Evolutionary conservation across 2,329 filamentous ascomycete genomes (phyloP).

Genomic region (Paecilomyces dactylethromorphus): DNA sequence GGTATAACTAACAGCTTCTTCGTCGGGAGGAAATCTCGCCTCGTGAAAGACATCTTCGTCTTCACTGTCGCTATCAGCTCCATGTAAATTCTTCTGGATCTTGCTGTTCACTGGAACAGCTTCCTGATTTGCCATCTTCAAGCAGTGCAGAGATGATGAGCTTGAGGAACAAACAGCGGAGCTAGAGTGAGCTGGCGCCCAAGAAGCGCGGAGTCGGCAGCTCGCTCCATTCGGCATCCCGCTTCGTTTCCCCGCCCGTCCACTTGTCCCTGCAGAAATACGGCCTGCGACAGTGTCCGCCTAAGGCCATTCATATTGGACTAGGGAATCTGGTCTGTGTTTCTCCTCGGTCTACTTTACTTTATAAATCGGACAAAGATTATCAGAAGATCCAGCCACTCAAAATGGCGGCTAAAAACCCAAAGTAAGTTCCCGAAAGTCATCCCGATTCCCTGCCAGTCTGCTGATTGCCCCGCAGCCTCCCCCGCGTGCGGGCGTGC

Average conservation of each 20-base stretch:
- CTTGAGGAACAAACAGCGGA: background rate
- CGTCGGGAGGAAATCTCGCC: conserved; percentile 39
- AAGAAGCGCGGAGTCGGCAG: conserved; percentile 2
- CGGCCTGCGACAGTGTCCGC: background rate
- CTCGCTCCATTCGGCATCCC: background rate
- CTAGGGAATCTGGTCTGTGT: background rate
- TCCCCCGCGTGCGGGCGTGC: conserved; percentile 78
- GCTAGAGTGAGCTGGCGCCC: background rate
- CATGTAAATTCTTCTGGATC: conserved; percentile 3
- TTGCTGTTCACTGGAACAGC: background rate
- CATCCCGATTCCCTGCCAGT: background rate
- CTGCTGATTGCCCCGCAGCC: conserved; percentile 39
- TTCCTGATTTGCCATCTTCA: background rate
- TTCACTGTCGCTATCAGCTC: conserved; percentile 23
- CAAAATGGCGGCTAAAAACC: conserved; percentile 7
- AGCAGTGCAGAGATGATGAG: background rate
- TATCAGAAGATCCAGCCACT: background rate
- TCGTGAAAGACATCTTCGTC: conserved; percentile 36
- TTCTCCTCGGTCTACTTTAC: background rate
- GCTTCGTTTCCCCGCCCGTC: background rate
- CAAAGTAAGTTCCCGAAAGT: background rate
- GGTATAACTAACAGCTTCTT: conserved; percentile 37
- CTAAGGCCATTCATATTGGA: background rate
- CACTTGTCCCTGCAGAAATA: background rate
- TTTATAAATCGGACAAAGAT: background rate